Percentiles rank a stretch among this genome's conserved stretches.
Conservation (phyloP, 2,329 filamentous ascomycete species). For the Huntiella savannae region DNA sequence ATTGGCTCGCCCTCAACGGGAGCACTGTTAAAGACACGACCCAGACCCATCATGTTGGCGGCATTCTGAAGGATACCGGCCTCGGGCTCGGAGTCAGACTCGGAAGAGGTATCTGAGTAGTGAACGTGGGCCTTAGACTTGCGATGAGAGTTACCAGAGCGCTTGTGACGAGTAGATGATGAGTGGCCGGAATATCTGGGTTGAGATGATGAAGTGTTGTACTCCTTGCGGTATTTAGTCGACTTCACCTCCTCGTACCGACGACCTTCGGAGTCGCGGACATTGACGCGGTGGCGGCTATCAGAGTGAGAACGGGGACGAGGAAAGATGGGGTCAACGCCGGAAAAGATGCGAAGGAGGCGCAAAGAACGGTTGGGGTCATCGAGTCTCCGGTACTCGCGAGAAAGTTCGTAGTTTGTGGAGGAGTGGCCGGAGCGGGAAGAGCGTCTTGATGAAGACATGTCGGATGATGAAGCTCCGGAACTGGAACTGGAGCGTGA, state of each 20-base stretch:
- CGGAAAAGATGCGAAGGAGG: conserved; percentile 11
- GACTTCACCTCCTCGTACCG: neutral
- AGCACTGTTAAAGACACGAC: neutral
- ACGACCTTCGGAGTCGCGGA: neutral
- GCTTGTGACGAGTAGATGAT: neutral
- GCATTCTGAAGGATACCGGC: conserved; percentile 22
- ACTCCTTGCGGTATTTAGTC: neutral
- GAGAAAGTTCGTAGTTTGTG: conserved; percentile 2
- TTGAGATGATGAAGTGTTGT: neutral
- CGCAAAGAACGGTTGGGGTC: conserved; percentile 5
- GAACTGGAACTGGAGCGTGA: conserved; percentile 1
- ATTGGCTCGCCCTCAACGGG: neutral
- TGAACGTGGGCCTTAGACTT: neutral
- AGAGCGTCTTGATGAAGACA: conserved; percentile 1
- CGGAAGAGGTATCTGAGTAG: neutral
- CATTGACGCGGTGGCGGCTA: neutral
- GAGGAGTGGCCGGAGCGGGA: neutral
- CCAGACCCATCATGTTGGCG: neutral
- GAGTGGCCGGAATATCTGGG: neutral
- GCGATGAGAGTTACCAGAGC: neutral
- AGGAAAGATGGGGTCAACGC: conserved; percentile 10
- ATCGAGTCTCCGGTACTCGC: conserved; percentile 3
- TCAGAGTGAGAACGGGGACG: conserved; percentile 2
- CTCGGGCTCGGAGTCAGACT: conserved; percentile 6
- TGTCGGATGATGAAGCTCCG: neutral